phyloP scores from a whole-genome alignment of 2,329 filamentous ascomycete genomes.

The Rutstroemia sp. region DNA sequence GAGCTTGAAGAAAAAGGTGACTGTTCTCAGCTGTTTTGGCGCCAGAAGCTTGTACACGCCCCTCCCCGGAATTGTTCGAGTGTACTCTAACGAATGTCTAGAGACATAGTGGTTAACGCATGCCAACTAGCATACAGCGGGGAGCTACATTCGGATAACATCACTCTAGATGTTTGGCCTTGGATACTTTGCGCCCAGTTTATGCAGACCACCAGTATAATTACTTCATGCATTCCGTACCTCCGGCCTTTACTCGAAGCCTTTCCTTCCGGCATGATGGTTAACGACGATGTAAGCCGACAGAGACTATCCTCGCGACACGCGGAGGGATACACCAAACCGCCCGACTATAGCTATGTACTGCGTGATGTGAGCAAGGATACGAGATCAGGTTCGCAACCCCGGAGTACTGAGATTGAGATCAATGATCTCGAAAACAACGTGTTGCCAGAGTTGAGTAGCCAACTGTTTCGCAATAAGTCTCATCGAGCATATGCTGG shows the following conservation, averaged over 20 bases:
- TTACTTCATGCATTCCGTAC: slow-evolving; percentile 2
- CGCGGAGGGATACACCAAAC: neutral
- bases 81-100: neutral
- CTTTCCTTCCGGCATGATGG: neutral
- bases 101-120: neutral
- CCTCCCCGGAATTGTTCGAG: neutral
- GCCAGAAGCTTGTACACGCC: neutral
- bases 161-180: neutral
- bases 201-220: neutral
- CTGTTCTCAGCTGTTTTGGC: neutral
- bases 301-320: neutral
- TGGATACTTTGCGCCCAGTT: neutral
- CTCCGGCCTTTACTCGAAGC: neutral
- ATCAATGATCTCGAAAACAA: neutral
- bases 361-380: neutral
- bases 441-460: neutral
- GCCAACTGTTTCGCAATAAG: neutral
- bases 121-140: neutral
- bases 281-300: neutral
- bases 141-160: neutral
- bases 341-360: neutral
- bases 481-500: neutral
- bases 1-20: neutral
- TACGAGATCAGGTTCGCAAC: neutral
- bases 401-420: neutral